phyloP scores from a whole-genome alignment of 371 early-diverging fungal species.

The Synchytrium microbalum region DNA sequence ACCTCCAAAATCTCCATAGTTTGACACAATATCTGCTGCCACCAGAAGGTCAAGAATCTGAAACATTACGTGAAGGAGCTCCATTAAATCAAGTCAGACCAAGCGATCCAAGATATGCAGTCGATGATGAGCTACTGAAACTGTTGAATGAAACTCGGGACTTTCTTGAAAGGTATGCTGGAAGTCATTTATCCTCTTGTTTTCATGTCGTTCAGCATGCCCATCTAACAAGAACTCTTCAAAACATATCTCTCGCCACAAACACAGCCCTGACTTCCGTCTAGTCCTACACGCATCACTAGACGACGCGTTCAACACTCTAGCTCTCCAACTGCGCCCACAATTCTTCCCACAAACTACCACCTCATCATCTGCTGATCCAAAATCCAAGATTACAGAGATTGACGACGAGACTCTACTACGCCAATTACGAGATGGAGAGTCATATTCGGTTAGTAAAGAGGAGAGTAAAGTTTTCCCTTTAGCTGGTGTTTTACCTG shows the following conservation, averaged over 20 bases:
- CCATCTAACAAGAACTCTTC: not conserved
- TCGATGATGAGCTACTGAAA: slow-evolving; percentile 43
- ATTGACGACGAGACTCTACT: slow-evolving; percentile 1
- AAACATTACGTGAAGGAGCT: slow-evolving; percentile 53
- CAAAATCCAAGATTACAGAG: slow-evolving; percentile 8
- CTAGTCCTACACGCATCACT: slow-evolving; percentile 44
- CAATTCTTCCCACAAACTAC: slow-evolving; percentile 16
- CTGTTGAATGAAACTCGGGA: slow-evolving; percentile 76
- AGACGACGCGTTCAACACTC: slow-evolving; percentile 52
- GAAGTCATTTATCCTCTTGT: not conserved
- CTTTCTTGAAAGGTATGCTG: slow-evolving; percentile 59
- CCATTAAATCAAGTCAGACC: slow-evolving; percentile 1
- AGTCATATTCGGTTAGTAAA: slow-evolving; percentile 7
- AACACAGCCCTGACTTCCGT: slow-evolving; percentile 50
- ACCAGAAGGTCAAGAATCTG: slow-evolving; percentile 49
- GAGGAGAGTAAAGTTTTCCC: slow-evolving; percentile 37
- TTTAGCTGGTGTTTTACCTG: slow-evolving; percentile 67
- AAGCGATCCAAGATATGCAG: slow-evolving; percentile 26
- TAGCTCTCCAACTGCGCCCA: slow-evolving; percentile 26
- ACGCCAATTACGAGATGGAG: not conserved
- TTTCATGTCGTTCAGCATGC: not conserved
- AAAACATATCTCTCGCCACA: not conserved
- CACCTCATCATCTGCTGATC: not conserved
- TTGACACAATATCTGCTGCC: slow-evolving; percentile 62
- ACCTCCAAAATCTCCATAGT: slow-evolving; percentile 16